These are phyloP conservation scores for Coccomyxa subellipsoidea DNA, from an alignment of 163 green algal species.

Conservation along the genomic window DNA sequence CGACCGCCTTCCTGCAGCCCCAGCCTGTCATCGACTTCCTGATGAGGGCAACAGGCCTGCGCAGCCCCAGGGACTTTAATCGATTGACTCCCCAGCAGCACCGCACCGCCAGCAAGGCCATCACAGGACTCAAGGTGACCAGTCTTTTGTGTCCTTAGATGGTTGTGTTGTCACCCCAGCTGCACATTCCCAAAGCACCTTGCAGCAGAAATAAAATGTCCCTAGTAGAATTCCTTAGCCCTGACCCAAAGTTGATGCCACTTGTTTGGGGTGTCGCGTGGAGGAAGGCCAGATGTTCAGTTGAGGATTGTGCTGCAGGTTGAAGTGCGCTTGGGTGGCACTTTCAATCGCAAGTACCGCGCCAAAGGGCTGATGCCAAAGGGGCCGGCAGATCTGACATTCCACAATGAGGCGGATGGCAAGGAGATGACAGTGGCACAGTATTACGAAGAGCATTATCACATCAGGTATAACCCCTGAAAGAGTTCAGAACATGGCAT, in stretches of 20 bases:
- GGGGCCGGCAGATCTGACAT: slow-evolving; percentile 24
- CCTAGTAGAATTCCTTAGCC: too few relatives aligned
- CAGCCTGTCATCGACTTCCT: slow-evolving; percentile 20
- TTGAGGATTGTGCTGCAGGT: background rate
- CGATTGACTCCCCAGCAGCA: slow-evolving; percentile 10
- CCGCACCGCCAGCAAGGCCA: slow-evolving; percentile 18
- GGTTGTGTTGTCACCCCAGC: too few relatives aligned
- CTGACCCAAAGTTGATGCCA: too few relatives aligned
- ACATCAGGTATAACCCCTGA: slow-evolving; percentile 13
- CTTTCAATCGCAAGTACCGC: slow-evolving; percentile 12
- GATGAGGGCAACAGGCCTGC: slow-evolving; percentile 14
- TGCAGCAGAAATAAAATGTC: too few relatives aligned
- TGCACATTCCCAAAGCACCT: too few relatives aligned
- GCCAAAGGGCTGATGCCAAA: slow-evolving; percentile 33
- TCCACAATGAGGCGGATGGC: slow-evolving; percentile 39
- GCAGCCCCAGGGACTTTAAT: background rate
- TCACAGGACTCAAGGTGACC: slow-evolving; percentile 22
- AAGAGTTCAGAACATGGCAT: too few relatives aligned
- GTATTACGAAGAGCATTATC: slow-evolving; percentile 43
- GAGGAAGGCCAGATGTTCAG: too few relatives aligned
- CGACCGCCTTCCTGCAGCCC: slow-evolving; percentile 44
- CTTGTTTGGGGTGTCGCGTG: too few relatives aligned
- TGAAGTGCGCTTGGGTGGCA: background rate
- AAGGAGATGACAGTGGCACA: slow-evolving; percentile 43
- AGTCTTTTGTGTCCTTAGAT: background rate